Evolutionary conservation across 768 basidiomycete species (phyloP), one percentile per base, ranked within the genome.

Genomic region (Hydnomerulius pinastri): DNA sequence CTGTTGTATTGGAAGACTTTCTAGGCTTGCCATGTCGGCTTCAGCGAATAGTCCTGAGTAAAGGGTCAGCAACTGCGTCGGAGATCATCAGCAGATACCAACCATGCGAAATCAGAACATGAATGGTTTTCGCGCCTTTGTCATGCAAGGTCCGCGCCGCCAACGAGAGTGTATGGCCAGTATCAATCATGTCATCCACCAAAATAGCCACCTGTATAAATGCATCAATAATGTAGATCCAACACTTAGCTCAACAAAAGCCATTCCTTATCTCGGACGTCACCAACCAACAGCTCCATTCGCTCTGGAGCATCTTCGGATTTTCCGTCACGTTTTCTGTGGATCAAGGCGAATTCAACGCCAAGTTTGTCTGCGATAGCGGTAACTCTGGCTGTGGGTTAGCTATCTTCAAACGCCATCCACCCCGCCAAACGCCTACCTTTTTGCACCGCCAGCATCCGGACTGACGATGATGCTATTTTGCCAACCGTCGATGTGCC

Each of bases 131-230:
- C 5, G 94, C 96, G 18, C 97, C 97, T 52, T 87, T 88, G 61
- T 97, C 93, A 42, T 86, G 76, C 39, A 99, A 76, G n/a, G 92
- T 90, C 38, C 82, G 81, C 6, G 85, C 85, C 10, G 97, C 97
- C 12, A 96, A 73, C 12, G 82, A 76, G 24, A 98, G 77, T n/a
- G 97, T 98, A 30, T 77, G 80, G 11, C 95, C 96, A 5, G 92
- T 92, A 67, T 99, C 97, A 63, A 97, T 88, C 96, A 99, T 98
- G 65, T 99, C 97, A 67, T 99, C 97, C 28, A 99, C 92, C 39
- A 99, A 79, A 63, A 99, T 92, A 32, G 91, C 94, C 46, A 94
- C 80, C 89, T 93, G 48, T 38, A 20, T 6, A 41, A 3, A 9
- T 39, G 28, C 12, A 18, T 40, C 42, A 35, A 49, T 52, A 43